Conservation (phyloP, 1,139 yeast species). For the Kodamaea suecica region DNA sequence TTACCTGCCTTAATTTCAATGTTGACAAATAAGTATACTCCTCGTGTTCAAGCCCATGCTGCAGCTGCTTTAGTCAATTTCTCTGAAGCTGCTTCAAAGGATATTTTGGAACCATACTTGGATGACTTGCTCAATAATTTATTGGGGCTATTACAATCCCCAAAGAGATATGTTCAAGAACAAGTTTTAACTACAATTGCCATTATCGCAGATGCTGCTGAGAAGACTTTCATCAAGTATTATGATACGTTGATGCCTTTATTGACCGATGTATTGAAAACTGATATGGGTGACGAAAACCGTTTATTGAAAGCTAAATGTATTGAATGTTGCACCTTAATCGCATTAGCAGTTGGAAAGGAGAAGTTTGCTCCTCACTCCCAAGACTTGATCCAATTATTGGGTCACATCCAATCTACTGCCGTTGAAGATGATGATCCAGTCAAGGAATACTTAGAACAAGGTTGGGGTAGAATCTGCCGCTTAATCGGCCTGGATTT, state of each 20-base stretch:
- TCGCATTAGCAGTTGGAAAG: conserved; percentile 95
- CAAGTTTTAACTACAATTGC: conserved; percentile 97
- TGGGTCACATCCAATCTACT: conserved; percentile 69
- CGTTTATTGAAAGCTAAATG: conserved; percentile 86
- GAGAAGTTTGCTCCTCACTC: conserved; percentile 81
- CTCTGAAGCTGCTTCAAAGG: conserved; percentile 87
- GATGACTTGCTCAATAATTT: conserved; percentile 75
- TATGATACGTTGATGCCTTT: conserved; percentile 95
- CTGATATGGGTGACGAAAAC: conserved; percentile 79
- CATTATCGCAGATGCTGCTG: conserved; percentile 97
- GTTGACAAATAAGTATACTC: conserved; percentile 66
- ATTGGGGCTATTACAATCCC: conserved; percentile 66
- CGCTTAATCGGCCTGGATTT: conserved; percentile 82
- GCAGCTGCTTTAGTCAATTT: conserved; percentile 98
- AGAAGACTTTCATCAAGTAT: conserved; percentile 80
- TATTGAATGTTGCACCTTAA: conserved; percentile 90
- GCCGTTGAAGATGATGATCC: conserved; percentile 72
- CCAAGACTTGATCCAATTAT: conserved; percentile 67
- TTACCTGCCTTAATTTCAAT: conserved; percentile 86
- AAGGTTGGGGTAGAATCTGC: conserved; percentile 96
- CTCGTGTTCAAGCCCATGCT: conserved; percentile 96
- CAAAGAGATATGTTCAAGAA: conserved; percentile 91
- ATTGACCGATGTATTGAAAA: conserved; percentile 69
- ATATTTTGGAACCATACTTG: conserved; percentile 82
- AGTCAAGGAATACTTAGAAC: conserved; percentile 79